Evolutionary conservation across 139 green algal species (phyloP), one percentile per base, ranked within the genome.

Genomic region (Micractinium sp.): DNA sequence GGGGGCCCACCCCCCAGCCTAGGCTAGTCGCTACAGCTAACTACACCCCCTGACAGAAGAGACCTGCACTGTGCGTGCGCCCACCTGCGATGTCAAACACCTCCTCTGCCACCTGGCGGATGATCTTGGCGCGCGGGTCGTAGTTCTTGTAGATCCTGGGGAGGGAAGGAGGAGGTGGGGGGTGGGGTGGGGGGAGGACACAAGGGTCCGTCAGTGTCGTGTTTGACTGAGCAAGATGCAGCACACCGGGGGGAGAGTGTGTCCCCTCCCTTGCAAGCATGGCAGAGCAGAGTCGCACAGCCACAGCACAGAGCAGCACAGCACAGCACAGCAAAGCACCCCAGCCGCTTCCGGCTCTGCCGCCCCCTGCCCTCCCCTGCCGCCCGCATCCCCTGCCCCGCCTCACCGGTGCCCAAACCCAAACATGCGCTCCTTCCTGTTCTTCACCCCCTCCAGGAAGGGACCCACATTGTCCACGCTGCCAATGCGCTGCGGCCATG

Each of bases 91-190:
- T 97, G 69, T 90, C 76, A 87, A 99, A 99, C 75, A 99, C 97
- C 91, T 99, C 96, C 87, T 97, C 94, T 14, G 93, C 93, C 73
- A 96, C 90, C 89, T 96, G 82, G 82, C 96, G 95, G 89, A 99
- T 99, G 93, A 99, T 97, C 69, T 95, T 98, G 25, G 98, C 98
- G 16, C 98, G 92, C 0, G 98, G 98, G 93, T 99, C 98, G 92
- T 99, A 99, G 94, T 99, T 99, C 92, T 99, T 99, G 97, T 99
- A 99, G 87, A 99, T 98, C 22, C 98, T 94, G 95, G 5, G 97
- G 96, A 3, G 96, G 95, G 90, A 98, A 98, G 31, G 12, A 81
- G 66, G 23, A n/a, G 29, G 79, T 14, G 47, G 27, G 79, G 27
- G 27, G 39, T 18, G 38, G 23, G 77, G 39, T 1, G 39, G 39